Evolutionary conservation across 2,329 filamentous ascomycete species (phyloP).

Genomic region (Aspergillus tanneri): DNA sequence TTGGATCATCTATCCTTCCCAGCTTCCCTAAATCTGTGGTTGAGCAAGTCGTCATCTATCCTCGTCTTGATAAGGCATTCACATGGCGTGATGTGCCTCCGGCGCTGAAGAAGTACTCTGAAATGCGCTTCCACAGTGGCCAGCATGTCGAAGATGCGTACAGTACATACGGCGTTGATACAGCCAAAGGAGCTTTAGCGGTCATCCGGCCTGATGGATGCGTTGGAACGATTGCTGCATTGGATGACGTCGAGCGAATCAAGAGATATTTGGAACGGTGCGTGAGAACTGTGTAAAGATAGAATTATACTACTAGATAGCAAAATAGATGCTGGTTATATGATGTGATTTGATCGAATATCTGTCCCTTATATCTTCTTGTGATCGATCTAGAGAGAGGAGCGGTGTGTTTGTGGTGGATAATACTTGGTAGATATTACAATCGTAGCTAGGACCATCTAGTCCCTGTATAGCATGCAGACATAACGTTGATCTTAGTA

Average conservation of each 20-base stretch:
- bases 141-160: constrained; percentile 38
- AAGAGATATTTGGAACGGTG: constrained; percentile 27
- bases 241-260: constrained; percentile 29
- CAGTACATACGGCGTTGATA: constrained; percentile 35
- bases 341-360: no score
- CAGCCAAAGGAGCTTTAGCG: constrained; percentile 31
- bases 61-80: constrained; percentile 28
- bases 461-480: no score
- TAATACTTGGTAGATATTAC: no score
- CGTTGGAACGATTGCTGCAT: constrained; percentile 30
- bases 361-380: no score
- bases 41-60: constrained; percentile 39
- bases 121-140: constrained; percentile 39
- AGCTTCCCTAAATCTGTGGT: constrained; percentile 29
- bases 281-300: constrained; percentile 16
- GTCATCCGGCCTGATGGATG: constrained; percentile 43
- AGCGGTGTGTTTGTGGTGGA: no score
- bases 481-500: no score
- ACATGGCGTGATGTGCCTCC: constrained; percentile 34
- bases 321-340: constrained; percentile 1
- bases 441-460: no score
- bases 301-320: no score
- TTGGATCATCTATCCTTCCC: constrained; percentile 24
- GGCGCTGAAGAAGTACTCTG: constrained; percentile 33
- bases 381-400: no score